Evolutionary conservation across 2,329 filamentous ascomycete genomes (phyloP), one percentile per base, ranked within the genome.

Genomic region (Neofusicoccum parvum): DNA sequence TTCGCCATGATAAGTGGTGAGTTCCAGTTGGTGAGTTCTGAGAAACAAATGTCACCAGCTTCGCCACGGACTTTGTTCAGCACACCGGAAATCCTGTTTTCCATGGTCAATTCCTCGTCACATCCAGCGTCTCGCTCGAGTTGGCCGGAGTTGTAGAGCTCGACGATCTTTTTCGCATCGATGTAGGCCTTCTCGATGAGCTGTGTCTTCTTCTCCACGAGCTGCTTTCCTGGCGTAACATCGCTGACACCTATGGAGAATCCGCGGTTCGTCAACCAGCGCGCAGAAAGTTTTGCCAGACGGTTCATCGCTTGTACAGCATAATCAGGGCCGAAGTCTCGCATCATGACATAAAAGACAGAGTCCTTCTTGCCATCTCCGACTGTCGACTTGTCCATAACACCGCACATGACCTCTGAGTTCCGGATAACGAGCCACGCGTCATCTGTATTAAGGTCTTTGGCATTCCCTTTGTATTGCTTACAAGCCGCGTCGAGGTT

Each of bases 341-440:
- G 87, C 71, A 98, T 87, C 74, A 99, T 94, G 65, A 98, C 91
- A 74, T 97, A 99, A 75, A 98, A 99, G 20, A 99, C 89, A 0
- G 94, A 97, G 76, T 97, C 94, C 75, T 99, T 99, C 82, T 98
- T 98, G 72, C 95, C 95, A 5, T 92, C 89, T 71, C 95, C 95
- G n/a, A 99, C 92, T 0, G 94, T 98, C 1, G 92, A 91, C 80
- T 99, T 99, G 82, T 99, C 95, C 93, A 98, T 97, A 67, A 90
- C 87, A 67, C 95, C 95, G 74, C 94, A 98, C 92, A 99, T 96
- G 68, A 98, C 89, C 76, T 97, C 94, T 0, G 94, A 98, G 75
- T 99, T 98, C 65, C 94, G 91, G 68, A 99, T 90, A 14, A 97
- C 92, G 10, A 99, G 83, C 86, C 92, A 98, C 7, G 90, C 89